Percentiles rank a stretch among this genome's conserved stretches.
Evolutionary conservation across 352 stramenopile genomes (phyloP).

Genomic region (Phytophthora megakarya): DNA sequence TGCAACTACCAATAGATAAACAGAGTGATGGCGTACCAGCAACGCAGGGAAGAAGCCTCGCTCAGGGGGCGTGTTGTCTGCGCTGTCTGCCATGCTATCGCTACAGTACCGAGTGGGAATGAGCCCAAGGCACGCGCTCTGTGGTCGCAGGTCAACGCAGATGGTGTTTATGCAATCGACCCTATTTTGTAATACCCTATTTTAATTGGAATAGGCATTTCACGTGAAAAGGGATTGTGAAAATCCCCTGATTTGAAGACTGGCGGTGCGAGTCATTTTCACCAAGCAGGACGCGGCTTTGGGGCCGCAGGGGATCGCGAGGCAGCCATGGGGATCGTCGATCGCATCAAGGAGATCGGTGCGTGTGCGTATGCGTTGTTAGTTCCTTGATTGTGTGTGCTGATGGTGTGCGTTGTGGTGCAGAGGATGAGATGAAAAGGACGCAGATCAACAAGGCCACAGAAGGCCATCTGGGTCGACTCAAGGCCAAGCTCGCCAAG

Average conservation of each 20-base stretch:
- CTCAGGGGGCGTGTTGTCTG: constrained; percentile 33
- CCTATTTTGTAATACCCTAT: not conserved
- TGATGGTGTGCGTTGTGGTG: constrained; percentile 3
- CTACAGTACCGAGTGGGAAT: constrained; percentile 4
- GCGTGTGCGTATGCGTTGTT: constrained; percentile 13
- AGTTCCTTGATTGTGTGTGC: not conserved
- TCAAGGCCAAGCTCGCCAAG: constrained; percentile 99
- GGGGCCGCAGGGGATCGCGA: constrained; percentile 20
- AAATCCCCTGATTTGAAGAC: constrained; percentile 13
- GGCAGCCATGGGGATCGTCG: constrained; percentile 90
- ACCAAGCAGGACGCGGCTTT: constrained; percentile 25
- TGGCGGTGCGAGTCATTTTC: constrained; percentile 23
- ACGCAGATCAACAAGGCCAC: constrained; percentile 99
- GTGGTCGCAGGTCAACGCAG: constrained; percentile 25
- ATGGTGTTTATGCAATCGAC: constrained; percentile 14
- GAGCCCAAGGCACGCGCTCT: constrained; percentile 19
- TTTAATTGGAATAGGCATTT: too few species aligned
- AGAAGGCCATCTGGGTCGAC: constrained; percentile 87
- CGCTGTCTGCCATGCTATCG: constrained; percentile 29
- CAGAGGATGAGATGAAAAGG: constrained; percentile 96
- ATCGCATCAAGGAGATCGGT: constrained; percentile 95
- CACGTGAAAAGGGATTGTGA: too few species aligned
- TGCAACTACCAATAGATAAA: not conserved
- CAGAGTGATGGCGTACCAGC: constrained; percentile 42
- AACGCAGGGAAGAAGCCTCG: constrained; percentile 74